phyloP scores from a whole-genome alignment of 129 eudicot genomes.

The Daucus carota region DH1_v3.0 NC_030386.2:28171501-28172000 shows the following conservation, averaged over 20 bases:
- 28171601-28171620: neutral
- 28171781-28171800: neutral
- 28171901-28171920: too few species aligned
- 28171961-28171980: too few species aligned
- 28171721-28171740: conserved; percentile 14
- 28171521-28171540: neutral
- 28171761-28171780: neutral
- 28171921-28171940: too few species aligned
- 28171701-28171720: conserved; percentile 52
- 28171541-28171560: conserved; percentile 3
- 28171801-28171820: neutral
- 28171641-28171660: conserved; percentile 41
- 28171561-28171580: neutral
- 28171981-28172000: too few species aligned
- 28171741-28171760: conserved; percentile 12
- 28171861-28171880: neutral
- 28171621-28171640: neutral
- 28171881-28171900: too few species aligned
- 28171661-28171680: conserved; percentile 52
- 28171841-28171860: conserved; percentile 33
- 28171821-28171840: conserved; percentile 19
- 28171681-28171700: conserved; percentile 74
- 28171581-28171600: conserved; percentile 15
- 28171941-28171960: too few species aligned
- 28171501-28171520: conserved; percentile 7